phyloP scores from a whole-genome alignment of 208 protist species.

The Trypanosoma caninum region DNA sequence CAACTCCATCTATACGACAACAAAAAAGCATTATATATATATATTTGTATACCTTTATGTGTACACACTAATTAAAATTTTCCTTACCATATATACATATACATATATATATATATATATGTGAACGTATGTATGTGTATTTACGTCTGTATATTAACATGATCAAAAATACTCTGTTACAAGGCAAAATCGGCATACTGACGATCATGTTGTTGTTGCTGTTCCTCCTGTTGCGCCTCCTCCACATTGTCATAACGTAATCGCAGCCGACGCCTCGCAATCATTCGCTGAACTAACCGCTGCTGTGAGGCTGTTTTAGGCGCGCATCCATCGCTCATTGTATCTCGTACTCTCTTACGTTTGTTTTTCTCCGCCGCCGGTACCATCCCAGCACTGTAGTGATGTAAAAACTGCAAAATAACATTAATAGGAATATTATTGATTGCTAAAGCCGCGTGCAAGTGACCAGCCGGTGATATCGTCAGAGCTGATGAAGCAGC shows the following conservation, averaged over 20 bases:
- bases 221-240: conserved; percentile 19
- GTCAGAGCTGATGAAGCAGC: conserved; percentile 4
- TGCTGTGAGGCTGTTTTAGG: conserved; percentile 24
- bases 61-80: no score
- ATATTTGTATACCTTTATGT: no score
- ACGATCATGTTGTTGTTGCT: conserved; percentile 16
- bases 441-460: neutral
- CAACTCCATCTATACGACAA: conserved; percentile 5
- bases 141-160: no score
- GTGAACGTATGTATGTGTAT: no score
- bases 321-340: neutral
- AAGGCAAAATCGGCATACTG: conserved; percentile 9
- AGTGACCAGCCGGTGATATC: neutral
- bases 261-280: conserved; percentile 41
- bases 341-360: conserved; percentile 59
- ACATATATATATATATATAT: no score
- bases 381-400: conserved; percentile 78
- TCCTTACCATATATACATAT: no score
- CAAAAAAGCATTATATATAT: no score
- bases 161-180: no score
- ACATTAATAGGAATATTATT: conserved; percentile 44
- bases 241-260: conserved; percentile 37
- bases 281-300: conserved; percentile 59
- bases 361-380: conserved; percentile 33
- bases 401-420: conserved; percentile 63